Evolutionary conservation across 257 asterid genomes (phyloP), one percentile per base, ranked within the genome.

Genomic region (Mitragyna speciosa): DNA sequence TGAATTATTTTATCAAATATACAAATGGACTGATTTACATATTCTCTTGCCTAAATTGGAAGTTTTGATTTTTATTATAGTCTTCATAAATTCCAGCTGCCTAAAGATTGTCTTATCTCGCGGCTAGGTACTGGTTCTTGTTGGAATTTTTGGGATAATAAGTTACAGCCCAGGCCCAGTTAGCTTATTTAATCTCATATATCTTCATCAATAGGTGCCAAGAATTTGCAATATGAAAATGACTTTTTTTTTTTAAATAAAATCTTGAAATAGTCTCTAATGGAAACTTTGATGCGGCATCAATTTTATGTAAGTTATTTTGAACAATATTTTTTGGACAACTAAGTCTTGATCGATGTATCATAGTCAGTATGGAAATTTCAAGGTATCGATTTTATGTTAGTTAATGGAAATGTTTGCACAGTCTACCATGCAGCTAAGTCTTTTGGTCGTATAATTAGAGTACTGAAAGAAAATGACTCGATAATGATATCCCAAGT

Each of bases 261-360:
- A 75, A 75, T 56, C 41, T 56, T 56, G n/a, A 56, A 17, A 19
- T 5, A 74, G 51, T 36, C 59, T 56, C 78, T 73, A 7, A 73
- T 3, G 49, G 39, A 52, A 63, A 36, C 2, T 36, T 36, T 36
- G 41, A 36, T 36, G 4, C 4, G 41, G 39, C 24, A 9, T 73
- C 66, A 51, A 17, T 73, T 73, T 30, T 10, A 30, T 48, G 15
- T 20, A 14, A 70, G 31, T 49, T 49, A 14, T 9, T 31, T 19
- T 36, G 11, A 6, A 7, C 12, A 56, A 6, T 17, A 56, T 17
- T 56, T 17, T 56, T 19, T 56, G 7, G 64, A 56, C 12, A 7
- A 6, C 64, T 56, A 26, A 20, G 64, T 56, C 20, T 7, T 19
- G 26, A 56, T 20, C 7, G 26, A 56, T 52, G 17, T 16, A 54